Evolutionary conservation across 2,329 filamentous ascomycete species (phyloP).

Genomic region (Colletotrichum destructivum): DNA sequence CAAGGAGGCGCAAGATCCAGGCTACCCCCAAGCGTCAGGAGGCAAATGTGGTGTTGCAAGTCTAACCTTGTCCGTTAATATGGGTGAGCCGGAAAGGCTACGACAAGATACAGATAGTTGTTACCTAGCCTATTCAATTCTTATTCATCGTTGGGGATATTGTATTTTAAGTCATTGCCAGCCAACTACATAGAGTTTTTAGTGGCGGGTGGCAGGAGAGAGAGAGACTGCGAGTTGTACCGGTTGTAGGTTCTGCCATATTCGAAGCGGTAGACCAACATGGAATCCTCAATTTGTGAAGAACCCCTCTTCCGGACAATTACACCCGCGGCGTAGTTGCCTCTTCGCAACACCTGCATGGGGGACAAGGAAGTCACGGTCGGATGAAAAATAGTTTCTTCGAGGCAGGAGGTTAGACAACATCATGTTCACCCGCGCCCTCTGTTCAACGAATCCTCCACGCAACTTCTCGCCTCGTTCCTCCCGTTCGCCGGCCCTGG

Average conservation of each 20-base stretch:
- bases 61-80: slow-evolving; percentile 42
- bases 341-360: neutral
- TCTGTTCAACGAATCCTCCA: neutral
- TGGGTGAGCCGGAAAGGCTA: neutral
- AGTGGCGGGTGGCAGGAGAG: too few species aligned
- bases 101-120: slow-evolving; percentile 36
- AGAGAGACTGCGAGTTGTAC: slow-evolving; percentile 29
- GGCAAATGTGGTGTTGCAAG: slow-evolving; percentile 54
- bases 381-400: neutral
- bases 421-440: neutral
- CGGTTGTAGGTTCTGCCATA: slow-evolving; percentile 41
- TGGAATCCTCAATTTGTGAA: slow-evolving; percentile 44
- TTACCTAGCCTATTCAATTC: slow-evolving; percentile 38
- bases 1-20: slow-evolving; percentile 45
- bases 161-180: slow-evolving; percentile 28
- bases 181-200: neutral
- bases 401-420: neutral
- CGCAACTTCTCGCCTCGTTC: neutral
- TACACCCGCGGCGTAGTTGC: neutral
- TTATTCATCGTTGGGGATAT: slow-evolving; percentile 36
- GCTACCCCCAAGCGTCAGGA: slow-evolving; percentile 51
- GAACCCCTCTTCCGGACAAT: neutral
- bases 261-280: slow-evolving; percentile 23
- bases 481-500: neutral
- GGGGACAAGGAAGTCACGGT: neutral